Evolutionary conservation across 169 alveolate species (phyloP).

Genomic region (Gregarina niphandrodes): DNA sequence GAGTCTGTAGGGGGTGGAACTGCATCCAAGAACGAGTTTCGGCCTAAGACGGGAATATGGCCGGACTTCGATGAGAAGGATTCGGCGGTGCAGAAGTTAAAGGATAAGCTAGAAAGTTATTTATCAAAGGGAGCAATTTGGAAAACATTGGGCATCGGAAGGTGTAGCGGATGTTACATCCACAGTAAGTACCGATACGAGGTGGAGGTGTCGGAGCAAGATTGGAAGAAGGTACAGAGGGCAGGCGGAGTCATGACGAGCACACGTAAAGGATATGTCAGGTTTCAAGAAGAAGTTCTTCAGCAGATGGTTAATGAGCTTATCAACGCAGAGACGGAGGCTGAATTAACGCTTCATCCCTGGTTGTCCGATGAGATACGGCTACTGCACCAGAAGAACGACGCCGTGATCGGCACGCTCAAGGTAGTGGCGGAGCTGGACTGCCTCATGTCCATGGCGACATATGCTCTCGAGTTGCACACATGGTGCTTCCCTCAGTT

Average conservation of each 20-base stretch:
- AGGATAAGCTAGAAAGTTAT: slow-evolving; percentile 2
- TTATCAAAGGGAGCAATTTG: slow-evolving; percentile 2
- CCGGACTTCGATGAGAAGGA: not conserved
- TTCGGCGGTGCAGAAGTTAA: not conserved
- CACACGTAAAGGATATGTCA: slow-evolving; percentile 57
- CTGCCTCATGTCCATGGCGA: slow-evolving; percentile 61
- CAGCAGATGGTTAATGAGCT: slow-evolving; percentile 30
- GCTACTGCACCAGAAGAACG: slow-evolving; percentile 37
- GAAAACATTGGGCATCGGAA: slow-evolving; percentile 2
- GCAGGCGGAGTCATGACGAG: slow-evolving; percentile 37
- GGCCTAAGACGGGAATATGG: not conserved
- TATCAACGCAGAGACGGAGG: slow-evolving; percentile 55
- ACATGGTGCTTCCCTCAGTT: no score
- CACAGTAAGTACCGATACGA: slow-evolving; percentile 24
- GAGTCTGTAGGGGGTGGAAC: no score
- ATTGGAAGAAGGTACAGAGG: slow-evolving; percentile 28
- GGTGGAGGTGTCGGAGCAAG: slow-evolving; percentile 38
- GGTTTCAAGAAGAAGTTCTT: slow-evolving; percentile 52
- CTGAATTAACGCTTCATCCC: slow-evolving; percentile 47
- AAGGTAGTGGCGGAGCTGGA: slow-evolving; percentile 62
- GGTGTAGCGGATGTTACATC: slow-evolving; percentile 1
- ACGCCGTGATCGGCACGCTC: slow-evolving; percentile 34
- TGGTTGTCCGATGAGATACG: slow-evolving; percentile 41
- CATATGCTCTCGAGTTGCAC: slow-evolving; percentile 10
- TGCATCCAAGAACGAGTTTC: not conserved